Evolutionary conservation across 2,329 filamentous ascomycete species (phyloP).

Genomic region (Fusarium udum): DNA sequence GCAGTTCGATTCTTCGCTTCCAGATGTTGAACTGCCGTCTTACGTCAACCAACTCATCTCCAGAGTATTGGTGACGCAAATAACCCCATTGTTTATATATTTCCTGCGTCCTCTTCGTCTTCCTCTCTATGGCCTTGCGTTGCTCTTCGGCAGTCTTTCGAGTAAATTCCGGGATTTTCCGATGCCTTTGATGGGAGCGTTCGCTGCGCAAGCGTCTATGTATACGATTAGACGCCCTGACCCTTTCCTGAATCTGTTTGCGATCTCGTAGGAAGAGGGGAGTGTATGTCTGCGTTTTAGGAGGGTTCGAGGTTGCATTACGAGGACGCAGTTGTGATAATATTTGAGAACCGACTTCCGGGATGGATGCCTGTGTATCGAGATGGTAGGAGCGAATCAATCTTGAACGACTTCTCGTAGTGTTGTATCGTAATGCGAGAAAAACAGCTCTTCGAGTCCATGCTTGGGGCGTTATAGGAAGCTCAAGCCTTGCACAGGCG

Average conservation of each 20-base stretch:
- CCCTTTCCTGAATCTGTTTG: neutral
- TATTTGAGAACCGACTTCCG: slow-evolving; percentile 15
- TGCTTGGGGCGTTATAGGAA: slow-evolving; percentile 19
- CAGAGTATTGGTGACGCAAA: slow-evolving; percentile 42
- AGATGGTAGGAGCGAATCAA: slow-evolving; percentile 22
- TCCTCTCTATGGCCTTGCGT: neutral
- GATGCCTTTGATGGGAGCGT: neutral
- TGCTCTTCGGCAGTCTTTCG: slow-evolving; percentile 5
- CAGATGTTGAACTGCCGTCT: slow-evolving; percentile 43
- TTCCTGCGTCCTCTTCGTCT: slow-evolving; percentile 8
- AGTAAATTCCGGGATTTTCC: neutral
- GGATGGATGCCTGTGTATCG: neutral
- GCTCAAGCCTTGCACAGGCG: slow-evolving; percentile 38
- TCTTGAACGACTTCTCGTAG: neutral
- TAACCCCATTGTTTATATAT: slow-evolving; percentile 47
- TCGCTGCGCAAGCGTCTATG: neutral
- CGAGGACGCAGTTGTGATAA: slow-evolving; percentile 31
- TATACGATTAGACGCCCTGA: neutral
- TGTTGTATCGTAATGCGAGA: slow-evolving; percentile 19
- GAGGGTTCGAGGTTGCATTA: slow-evolving; percentile 4
- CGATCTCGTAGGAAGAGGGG: neutral
- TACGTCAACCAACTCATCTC: slow-evolving; percentile 34
- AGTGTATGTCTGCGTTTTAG: neutral
- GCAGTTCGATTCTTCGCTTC: slow-evolving; percentile 41
- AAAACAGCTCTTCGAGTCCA: slow-evolving; percentile 32